These are phyloP conservation scores for Rhodamnia rubescens DNA, from an alignment of 345 rosid genomes.

Conservation along the genomic window DNA sequence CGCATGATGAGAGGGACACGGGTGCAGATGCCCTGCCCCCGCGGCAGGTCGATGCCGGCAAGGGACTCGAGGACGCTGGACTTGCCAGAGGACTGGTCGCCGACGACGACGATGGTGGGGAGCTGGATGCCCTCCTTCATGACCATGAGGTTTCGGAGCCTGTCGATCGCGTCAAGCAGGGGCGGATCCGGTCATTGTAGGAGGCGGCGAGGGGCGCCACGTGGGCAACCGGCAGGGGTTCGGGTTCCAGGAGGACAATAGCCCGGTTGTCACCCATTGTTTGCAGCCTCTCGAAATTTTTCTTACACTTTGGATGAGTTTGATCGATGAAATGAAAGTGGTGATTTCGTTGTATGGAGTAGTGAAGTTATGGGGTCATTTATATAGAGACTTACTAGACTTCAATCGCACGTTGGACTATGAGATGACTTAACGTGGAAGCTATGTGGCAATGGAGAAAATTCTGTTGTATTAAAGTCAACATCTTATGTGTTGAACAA, in stretches of 20 bases:
- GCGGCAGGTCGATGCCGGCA: slow-evolving; percentile 19
- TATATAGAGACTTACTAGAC: neutral
- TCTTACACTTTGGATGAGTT: neutral
- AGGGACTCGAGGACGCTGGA: slow-evolving; percentile 45
- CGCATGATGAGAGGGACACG: neutral
- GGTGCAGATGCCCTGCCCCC: neutral
- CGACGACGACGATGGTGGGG: slow-evolving; percentile 45
- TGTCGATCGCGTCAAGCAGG: slow-evolving; percentile 31
- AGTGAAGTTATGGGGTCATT: neutral
- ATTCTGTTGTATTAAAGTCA: too few species aligned
- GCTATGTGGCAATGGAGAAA: too few species aligned
- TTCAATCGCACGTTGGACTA: neutral
- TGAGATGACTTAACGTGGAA: neutral
- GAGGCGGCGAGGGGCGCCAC: neutral
- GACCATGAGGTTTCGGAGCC: slow-evolving; percentile 26
- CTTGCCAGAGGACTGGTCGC: slow-evolving; percentile 45
- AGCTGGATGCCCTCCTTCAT: slow-evolving; percentile 38
- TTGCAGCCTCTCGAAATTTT: neutral
- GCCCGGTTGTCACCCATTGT: neutral
- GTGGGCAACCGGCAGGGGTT: neutral
- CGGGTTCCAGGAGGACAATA: neutral
- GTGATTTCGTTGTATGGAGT: neutral
- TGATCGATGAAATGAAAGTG: neutral
- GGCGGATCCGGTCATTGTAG: slow-evolving; percentile 29
- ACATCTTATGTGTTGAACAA: too few species aligned